Conservation (phyloP, 2,329 filamentous ascomycete genomes). For the Cryphonectria japonica region DNA sequence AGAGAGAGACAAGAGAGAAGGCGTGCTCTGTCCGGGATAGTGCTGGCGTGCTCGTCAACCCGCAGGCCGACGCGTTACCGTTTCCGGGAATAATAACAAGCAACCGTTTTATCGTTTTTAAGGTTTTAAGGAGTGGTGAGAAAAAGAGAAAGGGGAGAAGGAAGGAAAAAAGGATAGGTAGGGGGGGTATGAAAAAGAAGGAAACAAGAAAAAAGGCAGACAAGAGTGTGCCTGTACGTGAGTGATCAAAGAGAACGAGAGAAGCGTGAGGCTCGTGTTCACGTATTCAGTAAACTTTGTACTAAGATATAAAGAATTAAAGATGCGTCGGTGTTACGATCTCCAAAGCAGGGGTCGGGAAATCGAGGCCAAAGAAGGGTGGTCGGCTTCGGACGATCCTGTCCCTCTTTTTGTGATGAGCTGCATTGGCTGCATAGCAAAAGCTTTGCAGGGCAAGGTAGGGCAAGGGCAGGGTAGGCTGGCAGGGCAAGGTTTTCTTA, state of each 20-base stretch:
- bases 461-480: too few species aligned
- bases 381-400: background rate
- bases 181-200: background rate
- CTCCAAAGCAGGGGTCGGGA: background rate
- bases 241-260: background rate
- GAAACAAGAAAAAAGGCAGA: background rate
- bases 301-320: background rate
- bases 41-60: background rate
- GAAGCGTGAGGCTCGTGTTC: constrained; percentile 1
- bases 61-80: constrained; percentile 1
- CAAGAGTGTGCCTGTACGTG: background rate
- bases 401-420: background rate
- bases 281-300: background rate
- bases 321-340: constrained; percentile 4
- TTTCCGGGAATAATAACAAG: background rate
- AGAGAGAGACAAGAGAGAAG: background rate
- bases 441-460: too few species aligned
- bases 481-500: background rate
- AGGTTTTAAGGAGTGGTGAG: background rate
- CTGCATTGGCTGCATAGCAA: background rate
- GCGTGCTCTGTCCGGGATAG: background rate
- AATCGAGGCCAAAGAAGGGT: background rate
- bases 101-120: background rate
- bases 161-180: background rate
- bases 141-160: background rate